Evolutionary conservation across 345 rosid species (phyloP).

Genomic region (Durio zibethinus): DNA sequence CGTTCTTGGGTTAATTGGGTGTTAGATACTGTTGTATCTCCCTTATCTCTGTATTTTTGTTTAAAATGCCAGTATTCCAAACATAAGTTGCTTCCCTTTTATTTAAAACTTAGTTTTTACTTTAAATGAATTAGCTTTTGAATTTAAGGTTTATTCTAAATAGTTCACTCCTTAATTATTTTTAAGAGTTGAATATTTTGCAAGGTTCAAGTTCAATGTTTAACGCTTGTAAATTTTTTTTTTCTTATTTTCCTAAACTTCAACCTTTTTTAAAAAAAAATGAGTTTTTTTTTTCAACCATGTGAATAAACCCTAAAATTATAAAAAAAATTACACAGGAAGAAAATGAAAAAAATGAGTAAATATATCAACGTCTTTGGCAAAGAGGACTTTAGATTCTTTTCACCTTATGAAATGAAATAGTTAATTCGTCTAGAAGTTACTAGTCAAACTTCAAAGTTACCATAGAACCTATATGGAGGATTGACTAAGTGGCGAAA

Average conservation of each 20-base stretch:
- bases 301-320: not conserved
- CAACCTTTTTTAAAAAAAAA: too few relatives aligned
- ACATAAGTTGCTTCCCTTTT: not conserved
- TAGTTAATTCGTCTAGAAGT: not conserved
- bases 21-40: not conserved
- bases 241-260: too few relatives aligned
- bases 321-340: too few relatives aligned
- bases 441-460: not conserved
- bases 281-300: not conserved
- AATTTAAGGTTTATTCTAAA: too few relatives aligned
- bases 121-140: not conserved
- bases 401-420: not conserved
- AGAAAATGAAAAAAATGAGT: too few relatives aligned
- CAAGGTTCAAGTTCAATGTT: too few relatives aligned
- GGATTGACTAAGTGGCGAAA: not conserved
- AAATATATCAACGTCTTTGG: not conserved
- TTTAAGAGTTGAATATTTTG: too few relatives aligned
- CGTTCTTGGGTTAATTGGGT: too few relatives aligned
- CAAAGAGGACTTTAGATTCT: not conserved
- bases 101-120: not conserved
- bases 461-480: not conserved
- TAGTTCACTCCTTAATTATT: too few relatives aligned
- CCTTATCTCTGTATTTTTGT: not conserved
- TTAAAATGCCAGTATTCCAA: not conserved
- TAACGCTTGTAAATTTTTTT: too few relatives aligned